Base-by-base conservation (phyloP, 2,329 filamentous ascomycete genomes). In the Xylariaceae sp. region DNA sequence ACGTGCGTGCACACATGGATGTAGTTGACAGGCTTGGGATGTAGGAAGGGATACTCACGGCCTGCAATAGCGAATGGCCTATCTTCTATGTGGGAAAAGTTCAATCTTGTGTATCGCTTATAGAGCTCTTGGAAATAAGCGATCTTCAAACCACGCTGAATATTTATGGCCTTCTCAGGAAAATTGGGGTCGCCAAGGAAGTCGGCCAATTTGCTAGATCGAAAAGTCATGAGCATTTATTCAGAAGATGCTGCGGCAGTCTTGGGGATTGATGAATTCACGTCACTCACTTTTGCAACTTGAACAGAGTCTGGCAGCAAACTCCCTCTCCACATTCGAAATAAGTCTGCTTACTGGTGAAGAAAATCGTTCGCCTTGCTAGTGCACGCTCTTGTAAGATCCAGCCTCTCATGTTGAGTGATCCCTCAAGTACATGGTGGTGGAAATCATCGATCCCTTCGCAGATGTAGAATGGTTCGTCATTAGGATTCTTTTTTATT, bases 381-480 rank as follows among this genome's bases (percentile, higher is more conserved):
- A 75, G 56, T 1, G 64, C 65, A 9, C 66, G 60, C 45, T 74
- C 72, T 53, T 74, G 71, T 4, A 73, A 43, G 1, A 73, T 71
- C 72, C 72, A 74, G 1, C 66, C 71, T 5, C 72, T 60, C 2
- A 45, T 56, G 45, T 65, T 71, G 1, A 75, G 55, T 0, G 51
- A 31, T 1, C 64, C 57, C 0, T 65, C 41, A 1, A 66, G 58
- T 0, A 73, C 70, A 14, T 74, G 50, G 13, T 19, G 10, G 6
- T 56, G 44, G 50, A 73, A 73, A 53, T 72, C 58, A 43, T 72
- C 71, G 1, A 70, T 61, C 10, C 50, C 14, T 19, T 56, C 18
- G 28, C 66, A 68, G 10, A 68, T 44, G 40, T 66, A 69, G 10
- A 66, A 48, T 1, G 59, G n/a, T 4, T 41, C n/a, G 1, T n/a